These are phyloP conservation scores for Podaxis carcinomalis DNA, from an alignment of 768 basidiomycete species.

Conservation along the genomic window DNA sequence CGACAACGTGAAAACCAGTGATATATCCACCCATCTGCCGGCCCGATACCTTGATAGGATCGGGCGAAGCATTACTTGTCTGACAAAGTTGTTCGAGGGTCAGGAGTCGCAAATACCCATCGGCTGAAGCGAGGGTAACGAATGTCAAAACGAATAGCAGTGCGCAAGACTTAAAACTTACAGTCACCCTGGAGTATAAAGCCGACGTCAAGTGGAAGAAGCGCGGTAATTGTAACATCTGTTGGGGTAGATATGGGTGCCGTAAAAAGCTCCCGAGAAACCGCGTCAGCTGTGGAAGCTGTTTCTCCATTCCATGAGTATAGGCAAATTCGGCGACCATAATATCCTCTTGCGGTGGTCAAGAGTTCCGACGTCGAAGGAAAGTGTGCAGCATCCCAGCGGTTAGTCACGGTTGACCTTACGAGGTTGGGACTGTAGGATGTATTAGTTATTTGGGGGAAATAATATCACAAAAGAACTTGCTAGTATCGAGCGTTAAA, in stretches of 20 bases:
- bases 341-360: slow-evolving; percentile 10
- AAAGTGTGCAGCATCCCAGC: slow-evolving; percentile 12
- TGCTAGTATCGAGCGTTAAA: slow-evolving; percentile 4
- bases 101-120: slow-evolving; percentile 46
- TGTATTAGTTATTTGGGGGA: not conserved
- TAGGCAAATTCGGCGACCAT: slow-evolving; percentile 22
- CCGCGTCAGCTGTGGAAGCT: not conserved
- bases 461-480: not conserved
- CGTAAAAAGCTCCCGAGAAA: slow-evolving; percentile 1
- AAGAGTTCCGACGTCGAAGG: slow-evolving; percentile 10
- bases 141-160: slow-evolving; percentile 10
- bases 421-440: slow-evolving; percentile 6
- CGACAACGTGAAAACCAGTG: slow-evolving; percentile 46
- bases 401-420: not conserved
- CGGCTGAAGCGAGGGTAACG: slow-evolving; percentile 30
- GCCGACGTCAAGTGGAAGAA: slow-evolving; percentile 54
- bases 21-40: slow-evolving; percentile 44
- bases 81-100: slow-evolving; percentile 37
- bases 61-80: slow-evolving; percentile 17
- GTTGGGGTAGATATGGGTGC: not conserved
- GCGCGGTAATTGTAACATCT: slow-evolving; percentile 5
- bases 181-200: slow-evolving; percentile 61
- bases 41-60: slow-evolving; percentile 38
- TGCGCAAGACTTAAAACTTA: slow-evolving; percentile 25
- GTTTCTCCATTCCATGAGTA: slow-evolving; percentile 2